Percentiles rank a stretch among this genome's conserved stretches.
Conservation (phyloP, 345 rosid genomes). For the Geranium brycei region DNA sequence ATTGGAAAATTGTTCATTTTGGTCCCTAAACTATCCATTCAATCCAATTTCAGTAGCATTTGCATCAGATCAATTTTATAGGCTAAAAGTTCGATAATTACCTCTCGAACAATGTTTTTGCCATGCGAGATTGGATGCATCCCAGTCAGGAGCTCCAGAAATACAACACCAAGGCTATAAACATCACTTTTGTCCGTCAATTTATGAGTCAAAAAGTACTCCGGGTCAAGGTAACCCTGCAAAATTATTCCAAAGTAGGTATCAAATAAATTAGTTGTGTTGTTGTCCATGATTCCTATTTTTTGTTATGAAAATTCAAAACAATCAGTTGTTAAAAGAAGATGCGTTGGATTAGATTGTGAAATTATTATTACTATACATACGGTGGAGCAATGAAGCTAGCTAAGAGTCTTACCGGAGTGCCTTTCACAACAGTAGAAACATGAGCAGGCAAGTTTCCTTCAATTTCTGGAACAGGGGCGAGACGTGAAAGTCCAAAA, state of each 20-base stretch:
- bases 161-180: constrained; percentile 88
- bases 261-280: background rate
- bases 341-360: background rate
- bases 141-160: constrained; percentile 82
- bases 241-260: constrained; percentile 4
- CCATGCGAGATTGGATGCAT: constrained; percentile 92
- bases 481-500: constrained; percentile 87
- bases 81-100: constrained; percentile 10
- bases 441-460: constrained; percentile 57
- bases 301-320: no score
- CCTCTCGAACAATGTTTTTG: constrained; percentile 94
- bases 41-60: background rate
- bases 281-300: background rate
- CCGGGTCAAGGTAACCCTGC: constrained; percentile 97
- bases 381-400: background rate
- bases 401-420: constrained; percentile 45
- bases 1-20: background rate
- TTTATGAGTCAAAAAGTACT: constrained; percentile 85
- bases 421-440: constrained; percentile 86
- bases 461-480: constrained; percentile 68
- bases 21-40: no score
- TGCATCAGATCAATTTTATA: background rate
- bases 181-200: constrained; percentile 95
- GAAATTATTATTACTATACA: background rate
- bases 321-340: no score